A percentile compares a stretch with the other conserved stretches of the same genome.
Evolutionary conservation across 1,284 basidiomycete genomes (phyloP).

Genomic region (Sanghuangporus baumii): DNA sequence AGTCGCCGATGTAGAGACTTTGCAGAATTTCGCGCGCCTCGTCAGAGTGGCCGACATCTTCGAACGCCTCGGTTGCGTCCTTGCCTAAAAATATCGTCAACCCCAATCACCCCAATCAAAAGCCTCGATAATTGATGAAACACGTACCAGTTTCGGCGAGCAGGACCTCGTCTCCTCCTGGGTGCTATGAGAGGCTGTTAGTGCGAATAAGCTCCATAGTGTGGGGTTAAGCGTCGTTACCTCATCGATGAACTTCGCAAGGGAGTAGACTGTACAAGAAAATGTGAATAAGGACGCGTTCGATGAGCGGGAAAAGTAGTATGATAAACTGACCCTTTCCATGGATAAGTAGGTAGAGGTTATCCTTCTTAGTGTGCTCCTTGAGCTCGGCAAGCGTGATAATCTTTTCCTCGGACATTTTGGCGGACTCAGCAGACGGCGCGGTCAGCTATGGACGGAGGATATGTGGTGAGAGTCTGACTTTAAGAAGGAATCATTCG

Average conservation of each 20-base stretch:
- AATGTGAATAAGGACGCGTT: constrained; percentile 6
- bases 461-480: constrained; percentile 8
- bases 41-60: constrained; percentile 99
- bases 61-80: constrained; percentile 97
- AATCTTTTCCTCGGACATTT: constrained; percentile 40
- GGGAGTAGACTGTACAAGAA: constrained; percentile 79
- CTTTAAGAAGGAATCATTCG: constrained; percentile 6
- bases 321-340: constrained; percentile 64
- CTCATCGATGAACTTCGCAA: constrained; percentile 95
- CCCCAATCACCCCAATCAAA: constrained; percentile 15
- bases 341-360: constrained; percentile 75
- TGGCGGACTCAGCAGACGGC: constrained; percentile 19
- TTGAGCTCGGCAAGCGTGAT: constrained; percentile 74
- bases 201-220: not conserved
- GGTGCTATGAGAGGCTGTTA: constrained; percentile 59
- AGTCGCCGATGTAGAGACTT: constrained; percentile 72
- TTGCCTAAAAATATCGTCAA: constrained; percentile 46
- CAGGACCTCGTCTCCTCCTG: constrained; percentile 97
- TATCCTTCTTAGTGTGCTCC: constrained; percentile 67
- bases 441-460: not conserved
- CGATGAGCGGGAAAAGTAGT: constrained; percentile 30
- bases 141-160: constrained; percentile 85
- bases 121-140: constrained; percentile 7
- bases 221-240: constrained; percentile 38
- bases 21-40: constrained; percentile 90